phyloP scores from a whole-genome alignment of 2,329 filamentous ascomycete species.

The Talaromyces piceae region DNA sequence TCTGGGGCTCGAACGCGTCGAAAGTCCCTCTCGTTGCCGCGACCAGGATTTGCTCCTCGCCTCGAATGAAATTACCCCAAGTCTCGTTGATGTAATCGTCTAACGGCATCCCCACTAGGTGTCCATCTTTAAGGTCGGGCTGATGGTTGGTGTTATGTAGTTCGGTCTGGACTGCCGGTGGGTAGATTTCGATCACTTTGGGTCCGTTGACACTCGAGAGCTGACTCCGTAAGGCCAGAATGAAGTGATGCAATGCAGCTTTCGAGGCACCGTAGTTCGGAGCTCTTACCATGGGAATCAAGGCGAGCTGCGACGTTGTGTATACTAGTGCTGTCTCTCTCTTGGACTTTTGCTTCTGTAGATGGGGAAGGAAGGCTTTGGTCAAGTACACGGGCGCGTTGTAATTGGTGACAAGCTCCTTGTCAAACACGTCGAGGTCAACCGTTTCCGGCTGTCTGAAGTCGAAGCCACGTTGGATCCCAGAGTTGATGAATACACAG shows the following conservation, averaged over 20 bases:
- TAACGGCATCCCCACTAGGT: slow-evolving; percentile 46
- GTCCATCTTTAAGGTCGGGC: slow-evolving; percentile 44
- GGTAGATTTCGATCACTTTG: slow-evolving; percentile 49
- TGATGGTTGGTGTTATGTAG: slow-evolving; percentile 41
- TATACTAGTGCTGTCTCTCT: background rate
- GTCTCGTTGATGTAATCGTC: slow-evolving; percentile 46
- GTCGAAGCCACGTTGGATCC: slow-evolving; percentile 44
- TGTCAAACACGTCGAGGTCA: slow-evolving; percentile 35
- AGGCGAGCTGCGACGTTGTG: background rate
- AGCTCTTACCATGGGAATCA: background rate
- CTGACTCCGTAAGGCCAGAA: slow-evolving; percentile 46
- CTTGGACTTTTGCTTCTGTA: background rate
- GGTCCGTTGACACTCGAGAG: slow-evolving; percentile 38
- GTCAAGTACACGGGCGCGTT: background rate
- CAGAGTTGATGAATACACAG: slow-evolving; percentile 45
- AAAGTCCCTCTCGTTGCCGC: background rate
- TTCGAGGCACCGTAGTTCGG: slow-evolving; percentile 46
- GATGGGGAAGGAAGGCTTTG: background rate
- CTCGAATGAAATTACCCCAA: slow-evolving; percentile 27
- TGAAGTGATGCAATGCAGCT: slow-evolving; percentile 48
- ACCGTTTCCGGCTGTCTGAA: slow-evolving; percentile 43
- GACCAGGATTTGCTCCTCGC: background rate
- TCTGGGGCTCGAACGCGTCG: background rate
- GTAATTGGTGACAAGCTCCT: slow-evolving; percentile 39
- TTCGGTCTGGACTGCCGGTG: slow-evolving; percentile 51